Conservation (phyloP, 352 stramenopile species). For the Phytophthora podocarpi region DNA sequence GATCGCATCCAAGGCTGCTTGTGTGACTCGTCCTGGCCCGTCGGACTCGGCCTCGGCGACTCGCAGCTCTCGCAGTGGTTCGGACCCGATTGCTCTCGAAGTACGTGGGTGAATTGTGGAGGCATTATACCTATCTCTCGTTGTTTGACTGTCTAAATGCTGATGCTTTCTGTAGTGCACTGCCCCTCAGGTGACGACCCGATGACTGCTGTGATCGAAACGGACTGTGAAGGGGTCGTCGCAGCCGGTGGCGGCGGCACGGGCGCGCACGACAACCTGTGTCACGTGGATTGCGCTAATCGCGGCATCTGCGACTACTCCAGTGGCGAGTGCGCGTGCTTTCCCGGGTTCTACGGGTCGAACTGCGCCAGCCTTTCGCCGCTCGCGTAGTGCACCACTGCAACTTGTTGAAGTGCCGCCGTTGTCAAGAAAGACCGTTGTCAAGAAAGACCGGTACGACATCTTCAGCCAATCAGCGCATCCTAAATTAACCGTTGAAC, state of each 20-base stretch:
- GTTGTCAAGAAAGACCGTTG: too few relatives aligned
- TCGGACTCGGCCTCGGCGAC: conserved; percentile 73
- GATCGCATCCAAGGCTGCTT: conserved; percentile 77
- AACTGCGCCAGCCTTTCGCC: conserved; percentile 77
- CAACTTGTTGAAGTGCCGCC: conserved; percentile 13
- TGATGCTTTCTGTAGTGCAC: conserved; percentile 43
- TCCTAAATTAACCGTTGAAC: conserved; percentile 26
- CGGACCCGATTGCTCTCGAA: conserved; percentile 82
- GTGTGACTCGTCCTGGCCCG: conserved; percentile 79
- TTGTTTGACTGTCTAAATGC: not conserved
- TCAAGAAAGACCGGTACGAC: conserved; percentile 27
- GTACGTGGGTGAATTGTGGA: conserved; percentile 30
- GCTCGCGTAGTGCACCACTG: conserved; percentile 15
- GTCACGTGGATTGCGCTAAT: conserved; percentile 82
- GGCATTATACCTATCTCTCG: too few relatives aligned
- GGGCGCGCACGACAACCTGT: conserved; percentile 56
- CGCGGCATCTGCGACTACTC: conserved; percentile 77
- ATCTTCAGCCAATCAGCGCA: conserved; percentile 22
- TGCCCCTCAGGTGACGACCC: conserved; percentile 91
- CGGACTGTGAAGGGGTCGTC: conserved; percentile 69
- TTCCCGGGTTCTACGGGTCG: conserved; percentile 77
- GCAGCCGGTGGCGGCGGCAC: conserved; percentile 45
- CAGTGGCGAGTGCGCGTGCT: conserved; percentile 71
- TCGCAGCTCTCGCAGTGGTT: conserved; percentile 90
- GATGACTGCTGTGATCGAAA: conserved; percentile 82